Percentiles rank a stretch among this genome's conserved stretches.
Conservation (phyloP, 306 rosid species). For the Acmispon strigosus region DNA sequence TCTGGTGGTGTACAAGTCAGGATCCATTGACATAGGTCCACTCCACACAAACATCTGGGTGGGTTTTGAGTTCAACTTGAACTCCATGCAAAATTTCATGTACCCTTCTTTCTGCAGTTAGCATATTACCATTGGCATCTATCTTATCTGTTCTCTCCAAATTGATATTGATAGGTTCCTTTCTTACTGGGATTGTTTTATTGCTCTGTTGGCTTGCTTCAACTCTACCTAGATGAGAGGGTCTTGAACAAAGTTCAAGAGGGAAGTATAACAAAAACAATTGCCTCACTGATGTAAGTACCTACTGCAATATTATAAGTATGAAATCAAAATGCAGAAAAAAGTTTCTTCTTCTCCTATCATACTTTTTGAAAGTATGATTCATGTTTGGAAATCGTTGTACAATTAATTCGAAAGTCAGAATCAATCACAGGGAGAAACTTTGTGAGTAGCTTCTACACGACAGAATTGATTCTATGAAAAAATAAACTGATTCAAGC, state of each 20-base stretch:
- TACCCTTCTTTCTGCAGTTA: background rate
- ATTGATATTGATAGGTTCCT: conserved; percentile 51
- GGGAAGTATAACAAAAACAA: conserved; percentile 34
- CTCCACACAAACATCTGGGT: conserved; percentile 67
- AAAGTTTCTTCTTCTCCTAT: background rate
- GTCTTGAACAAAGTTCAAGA: conserved; percentile 25
- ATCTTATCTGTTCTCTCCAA: background rate
- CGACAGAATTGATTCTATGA: too few relatives aligned
- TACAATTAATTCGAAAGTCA: too few relatives aligned
- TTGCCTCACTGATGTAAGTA: conserved; percentile 51
- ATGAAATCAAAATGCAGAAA: background rate
- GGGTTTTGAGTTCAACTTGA: background rate
- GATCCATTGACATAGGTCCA: conserved; percentile 47
- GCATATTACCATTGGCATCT: background rate
- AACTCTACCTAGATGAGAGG: conserved; percentile 55
- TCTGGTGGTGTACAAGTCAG: conserved; percentile 57
- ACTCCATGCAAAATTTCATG: background rate
- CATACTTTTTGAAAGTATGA: too few relatives aligned
- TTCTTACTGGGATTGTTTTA: conserved; percentile 69
- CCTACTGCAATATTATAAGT: background rate
- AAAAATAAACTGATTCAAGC: too few relatives aligned
- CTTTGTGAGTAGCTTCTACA: too few relatives aligned
- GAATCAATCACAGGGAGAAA: too few relatives aligned
- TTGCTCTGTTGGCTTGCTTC: conserved; percentile 65
- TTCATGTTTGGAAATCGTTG: too few relatives aligned